Evolutionary conservation across 352 stramenopile species (phyloP).

Genomic region (Phytophthora pini): DNA sequence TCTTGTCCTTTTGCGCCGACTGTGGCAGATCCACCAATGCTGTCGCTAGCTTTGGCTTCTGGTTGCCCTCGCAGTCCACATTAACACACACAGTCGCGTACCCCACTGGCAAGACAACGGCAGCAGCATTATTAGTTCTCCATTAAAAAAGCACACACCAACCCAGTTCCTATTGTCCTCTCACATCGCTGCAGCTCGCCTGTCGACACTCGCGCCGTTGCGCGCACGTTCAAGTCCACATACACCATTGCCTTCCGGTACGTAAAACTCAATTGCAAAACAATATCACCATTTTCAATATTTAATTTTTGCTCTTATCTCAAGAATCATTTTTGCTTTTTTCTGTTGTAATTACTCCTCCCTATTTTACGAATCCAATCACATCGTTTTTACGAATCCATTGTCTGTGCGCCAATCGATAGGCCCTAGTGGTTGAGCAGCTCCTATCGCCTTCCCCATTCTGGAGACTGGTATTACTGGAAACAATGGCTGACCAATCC

Average conservation of each 20-base stretch:
- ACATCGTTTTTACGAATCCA: neutral
- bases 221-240: conserved; percentile 76
- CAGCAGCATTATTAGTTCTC: neutral
- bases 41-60: conserved; percentile 62
- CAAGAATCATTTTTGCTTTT: neutral
- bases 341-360: conserved; percentile 28
- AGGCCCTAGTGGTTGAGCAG: neutral
- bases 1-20: conserved; percentile 39
- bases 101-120: conserved; percentile 49
- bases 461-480: conserved; percentile 43
- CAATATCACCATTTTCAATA: neutral
- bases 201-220: conserved; percentile 53
- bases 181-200: conserved; percentile 71
- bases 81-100: conserved; percentile 71
- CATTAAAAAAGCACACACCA: neutral
- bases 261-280: neutral
- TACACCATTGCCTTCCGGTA: conserved; percentile 37
- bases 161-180: conserved; percentile 2
- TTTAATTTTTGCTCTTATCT: neutral
- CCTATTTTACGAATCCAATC: neutral
- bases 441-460: conserved; percentile 10
- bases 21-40: conserved; percentile 42
- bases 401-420: conserved; percentile 28
- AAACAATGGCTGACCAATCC: conserved; percentile 61
- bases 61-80: conserved; percentile 52